Conservation (phyloP, 495 filamentous ascomycete species). For the Hypoxylon lenormandii region DNA sequence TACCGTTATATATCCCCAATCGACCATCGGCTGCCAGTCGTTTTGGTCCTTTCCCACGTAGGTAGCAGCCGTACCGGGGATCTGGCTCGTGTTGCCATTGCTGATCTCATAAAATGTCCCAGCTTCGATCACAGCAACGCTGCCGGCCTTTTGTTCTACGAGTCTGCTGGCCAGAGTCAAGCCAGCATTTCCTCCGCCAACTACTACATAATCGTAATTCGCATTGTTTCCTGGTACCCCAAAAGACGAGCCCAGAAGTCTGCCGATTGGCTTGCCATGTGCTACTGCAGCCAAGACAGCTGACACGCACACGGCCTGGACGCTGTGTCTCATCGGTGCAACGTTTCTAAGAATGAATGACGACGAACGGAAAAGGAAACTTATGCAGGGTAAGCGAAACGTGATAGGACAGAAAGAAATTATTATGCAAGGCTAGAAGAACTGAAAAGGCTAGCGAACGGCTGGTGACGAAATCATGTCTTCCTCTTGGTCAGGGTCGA, state of each 20-base stretch:
- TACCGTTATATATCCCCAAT: constrained; percentile 63
- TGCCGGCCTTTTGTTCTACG: constrained; percentile 36
- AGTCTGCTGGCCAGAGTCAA: constrained; percentile 63
- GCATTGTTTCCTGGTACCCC: constrained; percentile 20
- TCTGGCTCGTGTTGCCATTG: constrained; percentile 53
- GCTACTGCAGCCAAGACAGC: constrained; percentile 5
- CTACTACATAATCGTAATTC: constrained; percentile 79
- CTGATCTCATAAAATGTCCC: constrained; percentile 67
- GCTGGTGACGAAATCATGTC: constrained; percentile 1
- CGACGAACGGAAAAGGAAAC: neutral
- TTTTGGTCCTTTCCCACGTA: constrained; percentile 19
- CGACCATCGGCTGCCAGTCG: constrained; percentile 52
- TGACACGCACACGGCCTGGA: constrained; percentile 1
- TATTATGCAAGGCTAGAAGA: neutral
- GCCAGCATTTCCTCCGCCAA: constrained; percentile 69
- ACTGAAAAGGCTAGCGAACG: neutral
- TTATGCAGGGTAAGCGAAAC: constrained; percentile 1
- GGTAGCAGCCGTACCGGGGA: constrained; percentile 50
- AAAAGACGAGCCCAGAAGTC: constrained; percentile 22
- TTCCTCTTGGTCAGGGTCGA: neutral
- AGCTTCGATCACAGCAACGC: constrained; percentile 66
- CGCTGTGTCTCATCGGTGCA: constrained; percentile 1
- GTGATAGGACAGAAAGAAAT: neutral
- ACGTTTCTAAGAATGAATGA: neutral
- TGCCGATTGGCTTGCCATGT: neutral